Evolutionary conservation across 2,329 filamentous ascomycete species (phyloP).

Genomic region (Aspergillus versicolor): DNA sequence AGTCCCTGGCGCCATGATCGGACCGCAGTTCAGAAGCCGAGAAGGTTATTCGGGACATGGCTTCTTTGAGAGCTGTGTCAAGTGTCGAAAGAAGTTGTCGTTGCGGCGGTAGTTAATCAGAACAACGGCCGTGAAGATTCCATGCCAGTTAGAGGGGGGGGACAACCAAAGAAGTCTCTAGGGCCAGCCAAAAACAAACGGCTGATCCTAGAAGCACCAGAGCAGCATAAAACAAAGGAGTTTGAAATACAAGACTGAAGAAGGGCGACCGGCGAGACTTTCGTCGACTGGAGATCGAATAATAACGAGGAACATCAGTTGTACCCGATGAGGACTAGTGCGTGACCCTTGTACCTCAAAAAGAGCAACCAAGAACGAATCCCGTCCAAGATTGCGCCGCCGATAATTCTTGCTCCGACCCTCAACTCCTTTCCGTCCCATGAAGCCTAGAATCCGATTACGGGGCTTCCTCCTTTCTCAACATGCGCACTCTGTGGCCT

Average conservation of each 20-base stretch:
- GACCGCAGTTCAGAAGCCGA: constrained; percentile 28
- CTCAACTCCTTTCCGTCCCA: constrained; percentile 3
- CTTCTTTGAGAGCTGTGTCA: constrained; percentile 3
- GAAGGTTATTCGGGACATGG: constrained; percentile 36
- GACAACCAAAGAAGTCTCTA: neutral
- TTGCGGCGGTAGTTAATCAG: constrained; percentile 8
- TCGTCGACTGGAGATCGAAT: neutral
- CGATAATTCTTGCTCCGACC: neutral
- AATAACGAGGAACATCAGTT: constrained; percentile 11
- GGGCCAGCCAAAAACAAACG: neutral
- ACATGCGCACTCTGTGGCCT: constrained; percentile 15
- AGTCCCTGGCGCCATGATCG: constrained; percentile 68
- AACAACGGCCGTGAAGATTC: constrained; percentile 6
- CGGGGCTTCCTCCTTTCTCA: constrained; percentile 16
- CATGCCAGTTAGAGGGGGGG: constrained; percentile 12
- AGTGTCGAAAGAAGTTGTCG: constrained; percentile 2
- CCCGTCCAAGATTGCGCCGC: neutral
- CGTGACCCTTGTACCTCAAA: neutral
- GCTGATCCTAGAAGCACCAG: neutral
- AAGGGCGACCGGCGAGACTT: neutral
- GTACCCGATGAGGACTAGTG: constrained; percentile 16
- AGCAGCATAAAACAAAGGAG: constrained; percentile 1
- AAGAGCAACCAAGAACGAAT: neutral
- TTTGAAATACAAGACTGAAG: neutral
- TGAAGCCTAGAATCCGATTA: constrained; percentile 20